Conservation (phyloP, 441 rosid genomes). For the Manihot esculenta region DNA sequence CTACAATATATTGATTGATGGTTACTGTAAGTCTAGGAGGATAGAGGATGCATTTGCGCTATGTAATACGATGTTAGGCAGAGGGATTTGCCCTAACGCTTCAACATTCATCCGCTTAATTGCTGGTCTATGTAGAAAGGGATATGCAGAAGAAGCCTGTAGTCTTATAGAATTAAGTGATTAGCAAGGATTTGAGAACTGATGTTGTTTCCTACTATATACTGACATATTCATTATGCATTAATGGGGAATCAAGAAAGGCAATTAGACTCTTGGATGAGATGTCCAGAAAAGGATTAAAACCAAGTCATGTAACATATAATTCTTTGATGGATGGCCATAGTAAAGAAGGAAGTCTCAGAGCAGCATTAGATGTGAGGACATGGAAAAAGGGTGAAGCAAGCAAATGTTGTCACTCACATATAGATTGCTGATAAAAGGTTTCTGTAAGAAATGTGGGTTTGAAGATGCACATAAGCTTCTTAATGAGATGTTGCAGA, state of each 20-base stretch:
- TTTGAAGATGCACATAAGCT: constrained; percentile 67
- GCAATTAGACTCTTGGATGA: constrained; percentile 54
- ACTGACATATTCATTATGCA: constrained; percentile 58
- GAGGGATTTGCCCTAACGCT: constrained; percentile 46
- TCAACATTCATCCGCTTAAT: constrained; percentile 73
- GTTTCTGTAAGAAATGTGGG: constrained; percentile 58
- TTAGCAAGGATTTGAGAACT: constrained; percentile 35
- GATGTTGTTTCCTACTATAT: constrained; percentile 63
- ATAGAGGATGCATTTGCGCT: constrained; percentile 54
- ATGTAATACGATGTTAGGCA: constrained; percentile 41
- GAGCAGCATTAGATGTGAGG: constrained; percentile 56
- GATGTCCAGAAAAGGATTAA: constrained; percentile 48
- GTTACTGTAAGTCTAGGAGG: constrained; percentile 57
- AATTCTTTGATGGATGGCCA: constrained; percentile 74
- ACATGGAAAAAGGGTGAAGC: constrained; percentile 50
- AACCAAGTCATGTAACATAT: constrained; percentile 60
- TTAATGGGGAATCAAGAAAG: constrained; percentile 51
- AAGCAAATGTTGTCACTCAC: constrained; percentile 64
- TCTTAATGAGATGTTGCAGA: constrained; percentile 88
- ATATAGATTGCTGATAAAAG: constrained; percentile 63
- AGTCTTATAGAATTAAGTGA: constrained; percentile 46
- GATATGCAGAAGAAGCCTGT: constrained; percentile 37
- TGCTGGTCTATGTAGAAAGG: constrained; percentile 55
- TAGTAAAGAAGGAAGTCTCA: constrained; percentile 65
- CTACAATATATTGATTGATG: constrained; percentile 67